Base-by-base conservation (phyloP, 75 land plant species). In the Selaginella moellendorffii region DNA sequence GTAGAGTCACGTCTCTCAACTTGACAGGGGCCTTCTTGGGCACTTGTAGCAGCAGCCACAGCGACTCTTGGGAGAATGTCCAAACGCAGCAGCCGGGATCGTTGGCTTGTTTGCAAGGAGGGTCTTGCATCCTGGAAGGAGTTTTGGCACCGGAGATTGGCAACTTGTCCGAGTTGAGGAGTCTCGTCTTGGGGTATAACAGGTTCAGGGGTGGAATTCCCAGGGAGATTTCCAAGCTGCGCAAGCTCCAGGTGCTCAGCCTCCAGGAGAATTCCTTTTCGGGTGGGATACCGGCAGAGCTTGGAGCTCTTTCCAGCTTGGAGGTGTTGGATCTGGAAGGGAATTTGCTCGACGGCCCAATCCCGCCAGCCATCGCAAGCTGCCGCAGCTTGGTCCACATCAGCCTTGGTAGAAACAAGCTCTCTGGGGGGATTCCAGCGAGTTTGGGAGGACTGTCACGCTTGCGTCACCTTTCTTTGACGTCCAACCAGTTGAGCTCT, bases 341-440 rank as follows among this genome's bases (percentile, higher is more conserved):
- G 56, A 85, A 85, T 63, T 21, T 2, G 20, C 31, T 85, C 1
- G 30, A 8, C 18, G 83, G 83, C 17, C 46, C 58, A 52, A 71
- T 86, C 56, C 82, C 90, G 0, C 2, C 26, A 26, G 75, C 74
- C 0, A 5, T 86, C 1, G 27, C 63, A 27, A 46, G 22, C 0
- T 79, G 72, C 28, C 17, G 17, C 17, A 42, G 23, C 24, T 65
- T 91, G 24, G 62, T 73, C 62, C 60, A 70, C 17, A 31, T 91
- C 58, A 60, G 77, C 68, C 70, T 91, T 51, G 73, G 79, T 46
- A 74, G 77, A 2, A 91, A 87, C 64, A 31, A 52, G 28, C 51
- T 91, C 22, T 69, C 70, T 23, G 92, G 92, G 0, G 52, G 54
- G 29, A 69, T 87, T 51, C 88, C 93, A 24, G 28, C 63, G 14